Base-by-base conservation (phyloP, 2,329 filamentous ascomycete genomes). In the Coniochaeta ligniaria region DNA sequence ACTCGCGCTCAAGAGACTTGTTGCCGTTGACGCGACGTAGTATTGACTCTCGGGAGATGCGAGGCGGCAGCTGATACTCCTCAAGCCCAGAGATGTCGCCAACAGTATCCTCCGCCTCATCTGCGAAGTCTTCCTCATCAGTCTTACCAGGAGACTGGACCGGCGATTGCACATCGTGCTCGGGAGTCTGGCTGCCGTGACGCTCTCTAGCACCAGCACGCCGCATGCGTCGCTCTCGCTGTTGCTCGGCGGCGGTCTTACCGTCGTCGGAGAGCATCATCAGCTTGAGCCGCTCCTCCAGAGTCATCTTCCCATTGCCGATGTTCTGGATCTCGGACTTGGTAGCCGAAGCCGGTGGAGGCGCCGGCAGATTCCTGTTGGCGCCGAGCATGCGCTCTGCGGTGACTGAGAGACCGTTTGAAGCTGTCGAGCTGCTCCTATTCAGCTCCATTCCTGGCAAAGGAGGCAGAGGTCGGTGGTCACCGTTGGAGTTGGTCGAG, bases 31-130 rank as follows among this genome's bases (percentile, higher is more conserved):
- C 88, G 63, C 94, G 92, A 59, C 91, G 88, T 67, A 98, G 79
- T 66, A 98, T 98, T 0, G 93, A 96, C 72, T 98, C 95, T 41
- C 94, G 86, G 9, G 94, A 97, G 70, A 98, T 96, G 60, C 89
- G 89, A 12, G 90, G 82, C 20, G 87, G 91, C 16, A 89, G 76
- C 65, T 89, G 81, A 66, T 88, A 89, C 61, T 87, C 83, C 63
- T 83, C 79, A 60, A 87, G 73, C 12, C 81, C 75, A 59, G 83
- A 82, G 66, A 88, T 72, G 60, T 89, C 85, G 54, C 83, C 85
- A 50, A 86, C 70, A 2, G 81, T 80, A 60, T 87, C 83, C 22
- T 87, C 84, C 47, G 80, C 83, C 65, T 86, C 84, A 14, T 80
- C 76, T 47, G 43, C 43, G 43, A 3, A 47, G 11, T 71, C 71